Percentiles rank a stretch among this genome's conserved stretches.
These are phyloP conservation scores for Eimeria maxima DNA, from an alignment of 169 alveolate genomes.

Conservation along the genomic window DNA sequence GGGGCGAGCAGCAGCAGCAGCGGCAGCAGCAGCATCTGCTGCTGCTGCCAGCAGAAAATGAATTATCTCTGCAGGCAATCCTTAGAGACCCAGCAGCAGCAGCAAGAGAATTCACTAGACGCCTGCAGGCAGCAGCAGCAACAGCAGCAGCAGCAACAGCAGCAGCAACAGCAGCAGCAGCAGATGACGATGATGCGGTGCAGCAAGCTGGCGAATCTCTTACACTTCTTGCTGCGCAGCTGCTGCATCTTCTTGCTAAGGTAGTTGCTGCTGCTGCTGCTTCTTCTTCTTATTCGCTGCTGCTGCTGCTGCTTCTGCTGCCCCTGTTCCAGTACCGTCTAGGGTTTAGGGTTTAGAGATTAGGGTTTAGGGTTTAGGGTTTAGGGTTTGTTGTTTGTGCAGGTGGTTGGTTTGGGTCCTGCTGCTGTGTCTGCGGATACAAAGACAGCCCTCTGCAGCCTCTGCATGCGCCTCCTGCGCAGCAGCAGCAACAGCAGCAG, in stretches of 20 bases:
- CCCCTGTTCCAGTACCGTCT: background rate
- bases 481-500: slow-evolving; percentile 26
- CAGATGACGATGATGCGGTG: background rate
- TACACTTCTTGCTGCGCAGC: background rate
- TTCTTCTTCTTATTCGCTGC: background rate
- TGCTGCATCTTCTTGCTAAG: background rate
- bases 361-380: slow-evolving; percentile 11
- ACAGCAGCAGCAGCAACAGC: background rate
- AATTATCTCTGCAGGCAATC: background rate
- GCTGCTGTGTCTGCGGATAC: background rate
- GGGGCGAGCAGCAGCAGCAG: background rate
- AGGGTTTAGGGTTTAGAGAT: background rate
- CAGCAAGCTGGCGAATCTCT: background rate
- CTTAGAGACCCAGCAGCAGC: slow-evolving; percentile 7
- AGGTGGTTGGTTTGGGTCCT: background rate
- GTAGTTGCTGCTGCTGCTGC: background rate
- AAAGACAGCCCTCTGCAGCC: background rate
- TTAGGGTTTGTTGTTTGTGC: background rate
- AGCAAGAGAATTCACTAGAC: background rate
- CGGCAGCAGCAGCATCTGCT: slow-evolving; percentile 23
- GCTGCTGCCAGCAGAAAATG: slow-evolving; percentile 29
- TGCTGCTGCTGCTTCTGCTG: background rate
- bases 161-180: slow-evolving; percentile 12
- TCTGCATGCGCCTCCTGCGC: slow-evolving; percentile 6
- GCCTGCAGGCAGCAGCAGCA: too few relatives aligned